These are phyloP conservation scores for Orbilia brochopaga DNA, from an alignment of 2,329 filamentous ascomycete species.

Conservation along the genomic window DNA sequence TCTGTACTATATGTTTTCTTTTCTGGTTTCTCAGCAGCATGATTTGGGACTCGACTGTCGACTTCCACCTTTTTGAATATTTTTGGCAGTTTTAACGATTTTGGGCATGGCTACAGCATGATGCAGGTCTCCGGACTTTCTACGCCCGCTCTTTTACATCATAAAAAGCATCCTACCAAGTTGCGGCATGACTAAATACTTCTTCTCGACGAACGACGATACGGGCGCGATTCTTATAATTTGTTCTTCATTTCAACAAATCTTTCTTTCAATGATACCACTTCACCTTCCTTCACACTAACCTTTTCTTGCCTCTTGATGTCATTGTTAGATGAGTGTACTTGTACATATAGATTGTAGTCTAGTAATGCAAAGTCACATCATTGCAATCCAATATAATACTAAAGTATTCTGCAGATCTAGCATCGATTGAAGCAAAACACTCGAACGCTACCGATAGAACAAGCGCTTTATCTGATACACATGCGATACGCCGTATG, in stretches of 20 bases:
- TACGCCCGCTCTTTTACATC: not conserved
- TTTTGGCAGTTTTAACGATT: not conserved
- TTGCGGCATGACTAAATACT: not conserved
- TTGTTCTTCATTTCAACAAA: not conserved
- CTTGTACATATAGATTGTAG: conserved; percentile 50
- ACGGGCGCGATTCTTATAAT: not conserved
- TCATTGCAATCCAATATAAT: not conserved
- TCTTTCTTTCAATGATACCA: conserved; percentile 22
- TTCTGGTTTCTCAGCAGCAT: not conserved
- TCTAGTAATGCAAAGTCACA: conserved; percentile 36
- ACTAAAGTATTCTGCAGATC: too few relatives aligned
- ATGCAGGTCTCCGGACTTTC: not conserved
- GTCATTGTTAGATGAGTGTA: conserved; percentile 19
- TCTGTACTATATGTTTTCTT: conserved; percentile 30
- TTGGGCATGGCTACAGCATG: not conserved
- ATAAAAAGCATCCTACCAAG: not conserved
- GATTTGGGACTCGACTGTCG: not conserved
- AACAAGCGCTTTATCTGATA: not conserved
- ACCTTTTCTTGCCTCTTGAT: conserved; percentile 14
- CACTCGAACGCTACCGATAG: too few relatives aligned
- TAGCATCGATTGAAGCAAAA: too few relatives aligned
- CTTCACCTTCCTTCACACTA: conserved; percentile 13
- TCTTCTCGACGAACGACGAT: conserved; percentile 12
- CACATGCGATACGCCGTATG: too few relatives aligned
- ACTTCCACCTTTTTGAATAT: not conserved